Base-by-base conservation (phyloP, 331 rosid species). In the Dryas integrifolia region DNA sequence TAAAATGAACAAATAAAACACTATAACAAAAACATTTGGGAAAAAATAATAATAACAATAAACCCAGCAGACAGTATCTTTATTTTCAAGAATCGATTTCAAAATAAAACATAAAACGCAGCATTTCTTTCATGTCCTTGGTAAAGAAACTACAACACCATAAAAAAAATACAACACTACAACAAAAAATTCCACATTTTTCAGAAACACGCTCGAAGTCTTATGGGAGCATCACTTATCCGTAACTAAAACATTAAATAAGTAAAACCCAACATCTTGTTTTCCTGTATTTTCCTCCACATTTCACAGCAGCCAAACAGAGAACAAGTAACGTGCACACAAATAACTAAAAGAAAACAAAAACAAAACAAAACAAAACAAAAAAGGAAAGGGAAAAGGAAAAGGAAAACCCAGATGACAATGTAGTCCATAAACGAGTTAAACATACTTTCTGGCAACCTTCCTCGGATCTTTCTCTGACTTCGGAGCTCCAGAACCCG, bases 371-470 rank as follows among this genome's bases (percentile, higher is more conserved):
- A 16, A 18, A 18, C 21, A 14, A 77, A 60, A 70, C 6, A 15
- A 7, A 46, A 66, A 70, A 21, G 24, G 35, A 30, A 30, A 30
- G 35, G 35, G 35, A 30, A 30, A 30, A 2, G 35, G 35, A 1
- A 6, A 57, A 5, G n/a, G 16, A 21, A 50, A 9, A 43, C 39
- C 50, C 63, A 53, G 41, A 15, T 35, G 35, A 69, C 74, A 69
- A 69, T 41, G 74, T 26, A 40, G 50, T 40, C 40, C 4, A 16
- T 0, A 65, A 41, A 43, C 53, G 9, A 5, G 53, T 3, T 24
- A 30, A 67, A 72, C 85, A 59, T 79, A 93, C 98, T 73, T 75
- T 77, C 97, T 86, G 0, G 98, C 92, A 49, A 72, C 80, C 56
- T 65, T 81, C 11, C 79, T 80, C 2, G 97, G 97, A 65, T 93